phyloP scores from a whole-genome alignment of 129 eudicot genomes.

The Tagetes erecta region DNA sequence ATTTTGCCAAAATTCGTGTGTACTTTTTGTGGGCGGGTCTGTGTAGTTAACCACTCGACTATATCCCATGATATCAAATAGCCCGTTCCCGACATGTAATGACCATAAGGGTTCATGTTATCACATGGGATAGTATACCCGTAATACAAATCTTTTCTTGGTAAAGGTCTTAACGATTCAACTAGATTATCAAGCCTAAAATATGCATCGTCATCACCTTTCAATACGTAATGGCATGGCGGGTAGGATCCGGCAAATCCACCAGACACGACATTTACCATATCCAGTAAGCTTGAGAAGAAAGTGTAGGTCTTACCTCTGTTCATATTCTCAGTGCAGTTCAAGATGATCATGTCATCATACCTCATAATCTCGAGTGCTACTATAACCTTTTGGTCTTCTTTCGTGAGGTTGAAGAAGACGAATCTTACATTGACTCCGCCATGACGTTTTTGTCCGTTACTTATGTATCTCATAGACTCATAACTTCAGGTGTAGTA shows the following conservation, averaged over 20 bases:
- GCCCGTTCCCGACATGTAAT: constrained; percentile 97
- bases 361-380: constrained; percentile 86
- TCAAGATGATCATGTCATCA: constrained; percentile 82
- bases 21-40: constrained; percentile 68
- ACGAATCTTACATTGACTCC: constrained; percentile 78
- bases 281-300: constrained; percentile 81
- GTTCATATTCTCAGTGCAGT: constrained; percentile 91
- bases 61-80: constrained; percentile 85
- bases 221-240: constrained; percentile 84
- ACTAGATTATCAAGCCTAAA: constrained; percentile 60
- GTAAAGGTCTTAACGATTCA: constrained; percentile 61
- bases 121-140: constrained; percentile 89
- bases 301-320: constrained; percentile 81
- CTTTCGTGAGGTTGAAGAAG: constrained; percentile 90
- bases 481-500: too few relatives aligned
- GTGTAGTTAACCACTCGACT: constrained; percentile 91
- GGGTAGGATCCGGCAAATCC: constrained; percentile 39
- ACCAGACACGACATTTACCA: constrained; percentile 27
- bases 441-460: constrained; percentile 22
- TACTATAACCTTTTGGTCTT: constrained; percentile 76
- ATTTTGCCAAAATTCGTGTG: constrained; percentile 89
- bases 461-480: too few relatives aligned
- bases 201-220: constrained; percentile 80
- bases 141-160: constrained; percentile 82
- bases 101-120: constrained; percentile 74